Base-by-base conservation (phyloP, 2,329 filamentous ascomycete species). In the Nakataea oryzae region DNA sequence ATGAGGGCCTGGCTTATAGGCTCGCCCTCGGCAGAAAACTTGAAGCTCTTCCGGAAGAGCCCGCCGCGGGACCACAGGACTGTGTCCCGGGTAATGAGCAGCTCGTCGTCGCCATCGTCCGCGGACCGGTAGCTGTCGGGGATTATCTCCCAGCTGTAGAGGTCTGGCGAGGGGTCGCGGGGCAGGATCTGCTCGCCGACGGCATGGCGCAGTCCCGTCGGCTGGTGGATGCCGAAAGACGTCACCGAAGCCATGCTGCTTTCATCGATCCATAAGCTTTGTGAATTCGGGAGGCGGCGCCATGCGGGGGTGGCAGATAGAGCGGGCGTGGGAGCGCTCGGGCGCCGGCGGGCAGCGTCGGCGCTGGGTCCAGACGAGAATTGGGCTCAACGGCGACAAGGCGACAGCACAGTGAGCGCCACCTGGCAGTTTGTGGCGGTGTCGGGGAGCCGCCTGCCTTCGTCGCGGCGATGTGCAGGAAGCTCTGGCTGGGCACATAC, bases 11-110 rank as follows among this genome's bases (percentile, higher is more conserved):
- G 91, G n/a, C 85, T 83, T 63, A 99, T 87, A 30, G 86, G 80
- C 73, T 97, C 92, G 67, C 92, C 89, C 73, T 97, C 93, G 27
- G 91, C 79, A 64, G 92, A 86, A 73, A 97, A 93, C 65, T 86
- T 88, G 77, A 93, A 97, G 60, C 89, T 85, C 73, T 93, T 91
- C 69, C 90, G 89, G 65, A 97, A 88, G 63, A 93, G 80, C 63
- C 89, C 89, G 58, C 91, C 92, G 63, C 91, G 86, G 54, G 91
- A 96, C 93, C 93, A 99, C 63, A 97, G 83, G 14, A 96, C 92
- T 68, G 87, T 87, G 64, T 83, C 80, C 29, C 85, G 79, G 13
- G 92, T 95, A 60, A 86, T 86, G 28, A 96, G 77, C 17, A 97
- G 76, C 74, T 97, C 93, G 69, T 96, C 92, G 67, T 93, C 86